Evolutionary conservation across 352 stramenopile species (phyloP), one percentile per base, ranked within the genome.

Genomic region (Globisporangium megalacanthum): DNA sequence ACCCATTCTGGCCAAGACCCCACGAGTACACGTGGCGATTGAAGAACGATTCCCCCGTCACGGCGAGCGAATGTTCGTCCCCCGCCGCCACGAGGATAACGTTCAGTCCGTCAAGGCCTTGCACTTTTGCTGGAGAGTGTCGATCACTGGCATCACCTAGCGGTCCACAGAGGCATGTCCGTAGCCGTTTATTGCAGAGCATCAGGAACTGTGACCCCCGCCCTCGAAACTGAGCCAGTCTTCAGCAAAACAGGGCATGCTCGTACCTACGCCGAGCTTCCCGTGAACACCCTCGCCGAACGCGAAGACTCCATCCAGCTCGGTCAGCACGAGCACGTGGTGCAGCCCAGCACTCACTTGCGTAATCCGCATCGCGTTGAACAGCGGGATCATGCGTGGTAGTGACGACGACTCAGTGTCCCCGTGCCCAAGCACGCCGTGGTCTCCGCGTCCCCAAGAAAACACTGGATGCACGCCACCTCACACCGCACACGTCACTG

Each of bases 21-120:
- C 83, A 93, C 3, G 83, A 86, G 59, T 88, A 88, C n/a, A 93
- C 78, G 64, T 93, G 83, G 1, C 77, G 73, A 66, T 85, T 88
- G 36, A 77, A 82, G 14, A 75, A 70, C 1, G 77, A 80, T 54
- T 89, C 81, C 1, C 79, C 81, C 17, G 73, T 75, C 56, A 89
- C 69, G 3, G 64, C 76, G 37, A 89, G 56, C 4, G 81, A 93
- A 55, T 90, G 83, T 3, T 88, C 72, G 53, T 89, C 70, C 7
- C 83, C 83, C 36, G 83, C 81, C 49, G 67, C 71, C 19, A 93
- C 62, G 17, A 77, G 60, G 13, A 88, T 57, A 8, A 90, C 66
- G 42, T 85, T 72, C 13, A 89, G 41, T 11, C 70, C 74, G 37
- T 88, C 77, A 0, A 92, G 66, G 5, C 54, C 68, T 11, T 61